Evolutionary conservation across 1,284 basidiomycete genomes (phyloP).

Genomic region (Leccinum pachyderme): DNA sequence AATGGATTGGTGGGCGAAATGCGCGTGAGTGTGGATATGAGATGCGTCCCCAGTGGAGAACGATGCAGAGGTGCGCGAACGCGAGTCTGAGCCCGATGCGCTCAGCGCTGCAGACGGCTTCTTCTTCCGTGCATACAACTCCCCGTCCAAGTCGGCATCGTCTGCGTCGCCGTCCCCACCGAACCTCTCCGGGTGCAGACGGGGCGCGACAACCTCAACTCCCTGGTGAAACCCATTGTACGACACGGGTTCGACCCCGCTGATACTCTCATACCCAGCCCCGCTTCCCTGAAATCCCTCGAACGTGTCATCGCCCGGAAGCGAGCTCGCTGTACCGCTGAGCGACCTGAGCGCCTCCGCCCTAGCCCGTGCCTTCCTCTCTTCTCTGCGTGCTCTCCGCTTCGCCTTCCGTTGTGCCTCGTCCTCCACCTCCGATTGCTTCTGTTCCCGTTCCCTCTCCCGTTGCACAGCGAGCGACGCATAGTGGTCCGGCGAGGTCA

Average conservation of each 20-base stretch:
- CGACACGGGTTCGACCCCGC: neutral
- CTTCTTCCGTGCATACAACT: conserved; percentile 45
- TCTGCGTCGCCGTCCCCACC: conserved; percentile 37
- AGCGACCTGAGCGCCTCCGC: conserved; percentile 41
- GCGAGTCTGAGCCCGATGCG: conserved; percentile 52
- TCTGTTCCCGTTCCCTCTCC: conserved; percentile 29
- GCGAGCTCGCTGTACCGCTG: conserved; percentile 17
- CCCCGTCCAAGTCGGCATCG: conserved; percentile 60
- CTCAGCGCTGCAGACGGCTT: conserved; percentile 32
- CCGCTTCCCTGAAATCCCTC: conserved; percentile 58
- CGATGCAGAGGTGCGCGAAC: conserved; percentile 56
- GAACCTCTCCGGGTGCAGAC: neutral
- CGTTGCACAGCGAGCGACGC: conserved; percentile 34
- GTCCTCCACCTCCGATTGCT: conserved; percentile 37
- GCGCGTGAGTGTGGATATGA: conserved; percentile 20
- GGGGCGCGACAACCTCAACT: neutral
- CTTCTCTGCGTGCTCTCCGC: conserved; percentile 42
- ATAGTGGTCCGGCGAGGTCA: conserved; percentile 37
- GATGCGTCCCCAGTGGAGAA: conserved; percentile 35
- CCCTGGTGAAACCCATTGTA: neutral
- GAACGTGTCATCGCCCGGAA: conserved; percentile 39
- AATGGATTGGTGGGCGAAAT: conserved; percentile 14
- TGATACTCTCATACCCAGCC: conserved; percentile 18
- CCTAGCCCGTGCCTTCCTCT: conserved; percentile 47
- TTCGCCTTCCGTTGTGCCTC: conserved; percentile 46